Base-by-base conservation (phyloP, 164 flowering plant species). In the Sextonia rubra region DNA sequence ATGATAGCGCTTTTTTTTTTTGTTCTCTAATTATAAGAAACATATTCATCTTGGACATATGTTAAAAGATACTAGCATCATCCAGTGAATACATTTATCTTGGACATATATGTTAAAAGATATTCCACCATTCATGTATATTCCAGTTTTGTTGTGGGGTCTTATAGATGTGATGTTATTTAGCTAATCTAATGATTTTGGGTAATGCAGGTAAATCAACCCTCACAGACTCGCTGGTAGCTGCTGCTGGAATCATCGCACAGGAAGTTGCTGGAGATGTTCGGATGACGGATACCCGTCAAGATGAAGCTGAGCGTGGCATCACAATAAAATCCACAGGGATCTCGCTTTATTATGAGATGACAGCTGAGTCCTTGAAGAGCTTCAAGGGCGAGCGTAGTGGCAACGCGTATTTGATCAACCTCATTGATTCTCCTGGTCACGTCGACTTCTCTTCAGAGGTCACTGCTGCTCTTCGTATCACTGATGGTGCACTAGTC, bases 221-320 rank as follows among this genome's bases (percentile, higher is more conserved):
- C 0, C 90, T 85, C 29, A 87, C 90, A 2, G 90, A 87, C 63
- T 84, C 87, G 29, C 85, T 85, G 63, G 90, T 79, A 22, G 81
- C 78, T 24, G 78, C 81, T 18, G 81, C 81, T 29, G 75, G 78
- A 4, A 87, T 87, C 79, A 87, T 87, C 73, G 90, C 88, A 2
- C 90, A 87, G 73, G 90, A 85, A 71, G 86, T 82, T 75, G 88
- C 90, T 15, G 80, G 83, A 20, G 83, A 80, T 75, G 82, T 80
- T 48, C 67, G 82, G 58, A 77, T 80, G 82, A 80, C 82, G 20
- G 80, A 77, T 66, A 80, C 82, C 1, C 82, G 82, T 0, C 71
- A 69, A n/a, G 82, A 80, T 75, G 80, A 80, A 62, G 83, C 83
- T 15, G 82, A 80, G 47, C 80, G 80, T 65, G 80, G 82, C 30